Evolutionary conservation across 805 yeast genomes (phyloP), one percentile per base, ranked within the genome.

Genomic region (Candida mattraensis): DNA sequence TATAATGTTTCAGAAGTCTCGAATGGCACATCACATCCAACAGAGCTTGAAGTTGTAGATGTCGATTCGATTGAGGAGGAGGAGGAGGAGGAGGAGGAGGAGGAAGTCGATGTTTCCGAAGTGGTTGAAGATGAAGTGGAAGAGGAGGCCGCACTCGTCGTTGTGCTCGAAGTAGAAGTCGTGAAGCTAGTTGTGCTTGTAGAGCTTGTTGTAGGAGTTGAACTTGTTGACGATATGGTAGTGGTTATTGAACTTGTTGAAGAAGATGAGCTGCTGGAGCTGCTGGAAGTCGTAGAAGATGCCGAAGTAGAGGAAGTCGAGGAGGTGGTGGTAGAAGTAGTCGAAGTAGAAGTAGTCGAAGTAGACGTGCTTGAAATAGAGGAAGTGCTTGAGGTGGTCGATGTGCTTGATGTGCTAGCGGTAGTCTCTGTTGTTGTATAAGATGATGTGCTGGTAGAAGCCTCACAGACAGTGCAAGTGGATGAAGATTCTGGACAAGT

Each of bases 271-370:
- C 38, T 22, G 18, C 36, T 19, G 14, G 37, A 23, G 14, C 37
- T 5, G 1, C 28, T 17, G 11, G 39, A 18, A 12, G 40, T 33
- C 13, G 27, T 7, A 2, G 45, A 31, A 13, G 35, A 17, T 13
- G 40, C 11, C 26, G 36, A 18, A 10, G 45, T 25, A 20, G 36
- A 17, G 18, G 40, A 20, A 5, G 40, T 24, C 4, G 40, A 22
- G 10, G 28, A 3, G 12, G 39, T 9, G 23, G 42, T 20, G 23
- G 29, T 32, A 7, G 33, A n/a, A 18, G 38, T 7, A 11, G 22
- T 18, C 5, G 33, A 17, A 5, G 27, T 12, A 9, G 37, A 16
- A 11, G 27, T 16, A 4, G 29, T 14, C n/a, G 29, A 19, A 12
- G 35, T 29, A 14, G 30, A 42, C 9, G 33, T 23, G n/a, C 37